Evolutionary conservation across 1,284 basidiomycete species (phyloP).

Genomic region (Athelia psychrophila): DNA sequence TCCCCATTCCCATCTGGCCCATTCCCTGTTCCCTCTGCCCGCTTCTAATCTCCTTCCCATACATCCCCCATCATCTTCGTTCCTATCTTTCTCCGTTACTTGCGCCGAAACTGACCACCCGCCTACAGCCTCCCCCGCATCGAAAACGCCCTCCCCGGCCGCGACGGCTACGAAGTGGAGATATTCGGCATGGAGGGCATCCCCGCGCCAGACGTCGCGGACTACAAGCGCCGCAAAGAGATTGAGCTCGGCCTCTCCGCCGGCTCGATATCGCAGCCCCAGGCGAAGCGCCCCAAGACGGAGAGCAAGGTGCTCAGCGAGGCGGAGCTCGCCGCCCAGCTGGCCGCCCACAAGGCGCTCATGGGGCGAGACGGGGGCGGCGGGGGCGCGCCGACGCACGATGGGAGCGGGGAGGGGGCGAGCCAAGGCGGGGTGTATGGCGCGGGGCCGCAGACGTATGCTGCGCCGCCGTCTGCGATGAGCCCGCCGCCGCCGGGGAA

Average conservation of each 20-base stretch:
- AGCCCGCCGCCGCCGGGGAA: slow-evolving; percentile 38
- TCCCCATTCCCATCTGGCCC: slow-evolving; percentile 4
- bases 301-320: slow-evolving; percentile 82
- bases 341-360: slow-evolving; percentile 88
- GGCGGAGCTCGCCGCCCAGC: slow-evolving; percentile 81
- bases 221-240: slow-evolving; percentile 93
- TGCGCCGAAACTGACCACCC: too few species aligned
- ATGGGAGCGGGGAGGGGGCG: slow-evolving; percentile 18
- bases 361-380: slow-evolving; percentile 68
- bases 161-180: slow-evolving; percentile 98
- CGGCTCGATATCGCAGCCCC: slow-evolving; percentile 76
- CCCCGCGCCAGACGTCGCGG: slow-evolving; percentile 89
- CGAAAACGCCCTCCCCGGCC: slow-evolving; percentile 93
- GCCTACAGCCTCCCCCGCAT: slow-evolving; percentile 83
- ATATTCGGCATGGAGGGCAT: slow-evolving; percentile 99
- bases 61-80: too few species aligned
- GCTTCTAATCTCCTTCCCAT: too few species aligned
- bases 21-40: slow-evolving; percentile 12
- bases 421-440: slow-evolving; percentile 59
- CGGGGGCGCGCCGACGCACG: slow-evolving; percentile 29
- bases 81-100: too few species aligned
- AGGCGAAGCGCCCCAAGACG: slow-evolving; percentile 78
- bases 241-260: slow-evolving; percentile 86
- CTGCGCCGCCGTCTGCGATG: slow-evolving; percentile 41
- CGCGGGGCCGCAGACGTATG: slow-evolving; percentile 66